Conservation (phyloP, 1,284 basidiomycete species). For the Leucocoprinus gongylophorus region DNA sequence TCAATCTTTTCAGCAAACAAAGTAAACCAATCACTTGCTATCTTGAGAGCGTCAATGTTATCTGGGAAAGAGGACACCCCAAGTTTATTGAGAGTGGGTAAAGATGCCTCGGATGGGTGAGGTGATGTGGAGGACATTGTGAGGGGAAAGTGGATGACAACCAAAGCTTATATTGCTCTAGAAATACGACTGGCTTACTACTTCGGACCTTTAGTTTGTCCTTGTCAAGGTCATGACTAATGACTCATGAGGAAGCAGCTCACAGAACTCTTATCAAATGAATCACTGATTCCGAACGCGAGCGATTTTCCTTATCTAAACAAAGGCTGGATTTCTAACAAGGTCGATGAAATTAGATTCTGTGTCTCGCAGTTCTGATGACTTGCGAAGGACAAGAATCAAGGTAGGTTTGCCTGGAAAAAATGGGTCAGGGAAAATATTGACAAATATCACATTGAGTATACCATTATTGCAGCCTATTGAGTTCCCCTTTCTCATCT, state of each 20-base stretch:
- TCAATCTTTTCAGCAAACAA: conserved; percentile 29
- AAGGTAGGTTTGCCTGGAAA: conserved; percentile 43
- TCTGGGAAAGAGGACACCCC: conserved; percentile 21
- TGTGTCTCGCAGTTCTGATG: neutral
- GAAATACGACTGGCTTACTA: neutral
- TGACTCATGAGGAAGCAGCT: neutral
- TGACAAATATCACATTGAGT: conserved; percentile 13
- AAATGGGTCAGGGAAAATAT: conserved; percentile 5
- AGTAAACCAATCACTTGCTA: conserved; percentile 40
- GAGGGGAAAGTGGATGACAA: neutral
- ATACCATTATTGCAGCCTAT: conserved; percentile 51
- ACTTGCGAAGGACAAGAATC: conserved; percentile 50
- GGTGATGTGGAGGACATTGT: conserved; percentile 4
- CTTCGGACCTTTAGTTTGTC: neutral
- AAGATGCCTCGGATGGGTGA: conserved; percentile 16
- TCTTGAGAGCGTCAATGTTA: conserved; percentile 31
- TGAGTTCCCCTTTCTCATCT: conserved; percentile 52
- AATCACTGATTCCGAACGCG: too few relatives aligned
- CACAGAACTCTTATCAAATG: too few relatives aligned
- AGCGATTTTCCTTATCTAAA: too few relatives aligned
- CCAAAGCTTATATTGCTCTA: neutral
- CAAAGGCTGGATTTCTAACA: conserved; percentile 51
- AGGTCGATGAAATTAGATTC: neutral
- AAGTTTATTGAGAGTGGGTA: conserved; percentile 42
- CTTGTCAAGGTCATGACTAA: too few relatives aligned